These are phyloP conservation scores for Pythium folliculosum DNA, from an alignment of 352 stramenopile species.

Conservation along the genomic window DNA sequence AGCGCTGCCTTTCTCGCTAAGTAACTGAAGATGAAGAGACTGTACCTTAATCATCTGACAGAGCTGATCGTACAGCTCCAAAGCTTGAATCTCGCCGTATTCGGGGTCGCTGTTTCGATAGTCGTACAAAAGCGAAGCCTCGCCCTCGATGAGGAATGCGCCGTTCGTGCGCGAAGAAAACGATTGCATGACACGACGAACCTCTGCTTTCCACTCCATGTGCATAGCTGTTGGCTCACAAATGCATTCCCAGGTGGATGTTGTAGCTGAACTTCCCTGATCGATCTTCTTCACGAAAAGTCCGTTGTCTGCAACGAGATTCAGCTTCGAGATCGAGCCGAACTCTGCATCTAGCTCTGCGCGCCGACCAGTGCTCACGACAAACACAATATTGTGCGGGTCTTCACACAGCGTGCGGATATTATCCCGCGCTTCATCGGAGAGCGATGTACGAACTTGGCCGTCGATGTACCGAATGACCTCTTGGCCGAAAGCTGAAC, in stretches of 20 bases:
- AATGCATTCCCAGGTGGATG: conserved; percentile 53
- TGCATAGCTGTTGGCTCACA: conserved; percentile 52
- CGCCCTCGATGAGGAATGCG: conserved; percentile 96
- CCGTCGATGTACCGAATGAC: conserved; percentile 63
- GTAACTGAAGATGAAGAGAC: background rate
- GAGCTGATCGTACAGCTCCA: conserved; percentile 91
- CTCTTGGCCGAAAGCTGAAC: conserved; percentile 29
- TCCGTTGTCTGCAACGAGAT: conserved; percentile 70
- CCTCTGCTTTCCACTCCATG: conserved; percentile 94
- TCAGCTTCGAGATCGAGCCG: conserved; percentile 33
- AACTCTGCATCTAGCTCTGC: conserved; percentile 50
- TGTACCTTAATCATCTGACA: conserved; percentile 92
- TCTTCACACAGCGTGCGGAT: conserved; percentile 58
- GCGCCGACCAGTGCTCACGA: conserved; percentile 61
- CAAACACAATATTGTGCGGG: conserved; percentile 66
- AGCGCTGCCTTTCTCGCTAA: background rate
- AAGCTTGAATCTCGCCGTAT: conserved; percentile 97
- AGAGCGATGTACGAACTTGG: conserved; percentile 69
- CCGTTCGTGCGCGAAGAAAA: conserved; percentile 97
- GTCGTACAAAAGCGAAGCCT: conserved; percentile 97
- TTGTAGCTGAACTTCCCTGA: background rate
- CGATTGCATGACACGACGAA: conserved; percentile 95
- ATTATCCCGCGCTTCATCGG: conserved; percentile 53
- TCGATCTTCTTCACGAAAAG: conserved; percentile 58
- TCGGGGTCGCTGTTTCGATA: conserved; percentile 98